Conservation (phyloP, 805 yeast species). For the Nakazawaea holstii region DNA sequence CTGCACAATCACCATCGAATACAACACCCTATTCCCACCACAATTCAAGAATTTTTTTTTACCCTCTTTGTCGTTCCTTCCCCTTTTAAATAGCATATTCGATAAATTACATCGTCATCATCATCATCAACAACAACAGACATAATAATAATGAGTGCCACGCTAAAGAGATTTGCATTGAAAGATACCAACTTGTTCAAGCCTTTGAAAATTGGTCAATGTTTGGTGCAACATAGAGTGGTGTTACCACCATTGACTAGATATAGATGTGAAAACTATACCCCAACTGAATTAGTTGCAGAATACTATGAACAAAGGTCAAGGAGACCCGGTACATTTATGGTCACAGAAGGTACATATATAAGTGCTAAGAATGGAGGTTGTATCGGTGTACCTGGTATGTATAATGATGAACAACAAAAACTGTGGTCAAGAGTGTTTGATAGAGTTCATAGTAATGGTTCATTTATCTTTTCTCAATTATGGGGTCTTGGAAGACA, state of each 20-base stretch:
- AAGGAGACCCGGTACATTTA: slow-evolving; percentile 47
- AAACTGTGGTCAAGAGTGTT: slow-evolving; percentile 44
- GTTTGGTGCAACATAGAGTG: slow-evolving; percentile 22
- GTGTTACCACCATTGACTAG: slow-evolving; percentile 14
- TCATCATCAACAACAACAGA: neutral
- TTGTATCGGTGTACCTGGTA: slow-evolving; percentile 42
- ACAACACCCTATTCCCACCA: neutral
- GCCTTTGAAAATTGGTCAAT: slow-evolving; percentile 29
- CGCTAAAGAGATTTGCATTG: slow-evolving; percentile 18
- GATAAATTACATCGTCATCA: neutral
- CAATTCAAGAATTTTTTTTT: neutral
- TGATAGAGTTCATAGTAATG: slow-evolving; percentile 44
- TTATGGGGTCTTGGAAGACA: slow-evolving; percentile 45
- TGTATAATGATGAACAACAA: slow-evolving; percentile 42
- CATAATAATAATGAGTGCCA: slow-evolving; percentile 5
- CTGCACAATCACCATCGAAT: neutral
- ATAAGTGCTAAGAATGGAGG: slow-evolving; percentile 39
- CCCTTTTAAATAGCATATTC: too few species aligned
- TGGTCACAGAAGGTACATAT: slow-evolving; percentile 57
- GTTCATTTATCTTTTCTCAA: slow-evolving; percentile 41
- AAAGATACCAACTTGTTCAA: slow-evolving; percentile 31
- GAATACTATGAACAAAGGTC: slow-evolving; percentile 56
- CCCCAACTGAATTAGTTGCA: slow-evolving; percentile 41
- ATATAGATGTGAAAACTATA: slow-evolving; percentile 25
- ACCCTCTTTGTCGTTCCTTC: neutral